Conservation (phyloP, 2,329 filamentous ascomycete genomes). For the Sporothrix mexicana region DNA sequence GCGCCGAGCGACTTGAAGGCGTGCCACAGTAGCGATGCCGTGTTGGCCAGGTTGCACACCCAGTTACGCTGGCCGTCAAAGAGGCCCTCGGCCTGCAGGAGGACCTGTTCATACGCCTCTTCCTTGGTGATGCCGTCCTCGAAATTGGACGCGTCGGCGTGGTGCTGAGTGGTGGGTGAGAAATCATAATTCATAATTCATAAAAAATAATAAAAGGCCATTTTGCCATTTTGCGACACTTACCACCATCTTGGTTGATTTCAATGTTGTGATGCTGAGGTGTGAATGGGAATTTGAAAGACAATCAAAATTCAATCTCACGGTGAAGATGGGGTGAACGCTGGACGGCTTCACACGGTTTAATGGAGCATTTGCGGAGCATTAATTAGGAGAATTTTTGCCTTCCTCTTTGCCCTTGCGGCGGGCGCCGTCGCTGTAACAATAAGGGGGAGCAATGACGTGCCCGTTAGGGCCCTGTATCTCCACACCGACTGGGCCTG, state of each 20-base stretch:
- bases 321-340: not conserved
- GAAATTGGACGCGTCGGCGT: constrained; percentile 81
- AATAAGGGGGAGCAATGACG: constrained; percentile 2
- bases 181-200: too few species aligned
- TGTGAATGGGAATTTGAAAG: not conserved
- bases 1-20: constrained; percentile 73
- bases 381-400: not conserved
- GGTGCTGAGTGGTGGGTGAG: constrained; percentile 57
- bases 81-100: constrained; percentile 71
- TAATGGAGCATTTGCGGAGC: not conserved
- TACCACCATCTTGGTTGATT: constrained; percentile 28
- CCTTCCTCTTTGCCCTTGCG: not conserved
- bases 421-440: not conserved
- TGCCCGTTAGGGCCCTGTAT: constrained; percentile 8
- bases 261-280: not conserved
- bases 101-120: constrained; percentile 75
- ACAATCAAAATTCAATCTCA: constrained; percentile 5
- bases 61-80: constrained; percentile 78
- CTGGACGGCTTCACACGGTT: not conserved
- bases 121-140: constrained; percentile 68
- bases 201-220: too few species aligned
- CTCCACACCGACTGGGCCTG: not conserved
- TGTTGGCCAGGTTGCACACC: constrained; percentile 79
- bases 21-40: constrained; percentile 78
- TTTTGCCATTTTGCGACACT: not conserved